phyloP scores from a whole-genome alignment of 225 moss, liverwort and hornwort species.

The Antitrichia curtipendula region DNA sequence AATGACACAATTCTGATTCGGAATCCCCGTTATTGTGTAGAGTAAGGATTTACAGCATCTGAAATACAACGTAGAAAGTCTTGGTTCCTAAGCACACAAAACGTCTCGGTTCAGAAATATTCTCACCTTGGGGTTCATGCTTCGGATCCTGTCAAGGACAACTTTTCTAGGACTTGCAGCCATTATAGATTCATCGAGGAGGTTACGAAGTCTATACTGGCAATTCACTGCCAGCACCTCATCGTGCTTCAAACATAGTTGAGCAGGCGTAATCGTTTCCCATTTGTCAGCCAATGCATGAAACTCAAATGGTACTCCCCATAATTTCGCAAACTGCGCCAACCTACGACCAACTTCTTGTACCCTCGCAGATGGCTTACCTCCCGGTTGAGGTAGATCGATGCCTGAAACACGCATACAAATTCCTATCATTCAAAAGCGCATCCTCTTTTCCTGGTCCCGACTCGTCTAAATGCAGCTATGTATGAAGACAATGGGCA shows the following conservation, averaged over 20 bases:
- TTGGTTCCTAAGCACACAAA: neutral
- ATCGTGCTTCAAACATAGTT: conserved; percentile 52
- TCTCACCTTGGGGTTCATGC: conserved; percentile 60
- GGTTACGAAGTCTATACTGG: conserved; percentile 52
- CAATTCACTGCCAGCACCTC: conserved; percentile 74
- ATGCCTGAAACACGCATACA: conserved; percentile 35
- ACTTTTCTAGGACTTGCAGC: conserved; percentile 75
- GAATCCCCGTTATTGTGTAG: neutral
- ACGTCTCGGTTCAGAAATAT: neutral
- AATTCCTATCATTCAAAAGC: neutral
- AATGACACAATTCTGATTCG: neutral
- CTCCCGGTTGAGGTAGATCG: conserved; percentile 68
- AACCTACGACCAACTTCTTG: conserved; percentile 73
- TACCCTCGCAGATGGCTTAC: conserved; percentile 49
- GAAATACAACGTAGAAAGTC: neutral
- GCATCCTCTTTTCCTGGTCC: neutral
- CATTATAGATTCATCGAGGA: conserved; percentile 85
- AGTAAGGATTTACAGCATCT: neutral
- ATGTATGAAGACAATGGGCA: neutral
- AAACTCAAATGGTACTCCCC: conserved; percentile 68
- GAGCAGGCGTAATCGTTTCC: conserved; percentile 62
- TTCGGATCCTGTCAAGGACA: conserved; percentile 54
- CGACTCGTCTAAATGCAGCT: neutral
- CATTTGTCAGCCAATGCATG: conserved; percentile 77
- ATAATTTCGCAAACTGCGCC: conserved; percentile 39